These are phyloP conservation scores for Ustilago shanxiensis DNA, from an alignment of 1,284 basidiomycete species.

Conservation along the genomic window DNA sequence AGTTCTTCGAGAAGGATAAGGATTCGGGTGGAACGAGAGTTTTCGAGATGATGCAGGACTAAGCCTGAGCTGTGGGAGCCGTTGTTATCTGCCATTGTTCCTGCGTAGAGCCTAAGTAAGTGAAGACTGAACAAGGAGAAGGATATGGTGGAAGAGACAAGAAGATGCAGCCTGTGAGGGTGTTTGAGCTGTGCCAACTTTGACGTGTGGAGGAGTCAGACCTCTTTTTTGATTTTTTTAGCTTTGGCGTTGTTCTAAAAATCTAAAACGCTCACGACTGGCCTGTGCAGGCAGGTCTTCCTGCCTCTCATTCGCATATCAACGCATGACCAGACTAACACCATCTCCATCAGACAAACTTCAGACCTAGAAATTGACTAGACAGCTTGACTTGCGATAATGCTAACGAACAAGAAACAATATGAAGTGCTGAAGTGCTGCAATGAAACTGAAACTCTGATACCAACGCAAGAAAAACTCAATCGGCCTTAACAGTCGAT, in stretches of 20 bases:
- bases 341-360: no score
- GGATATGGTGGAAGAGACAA: not conserved
- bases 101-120: not conserved
- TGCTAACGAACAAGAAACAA: conserved; percentile 2
- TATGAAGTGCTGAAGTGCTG: no score
- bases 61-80: conserved; percentile 5
- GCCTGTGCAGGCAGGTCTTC: no score
- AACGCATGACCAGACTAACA: no score
- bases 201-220: conserved; percentile 1
- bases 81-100: conserved; percentile 3
- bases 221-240: not conserved
- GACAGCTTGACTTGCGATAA: not conserved
- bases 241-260: not conserved
- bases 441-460: no score
- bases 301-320: no score
- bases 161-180: no score
- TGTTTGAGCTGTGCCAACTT: no score
- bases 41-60: conserved; percentile 46
- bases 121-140: not conserved
- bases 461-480: not conserved
- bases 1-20: conserved; percentile 45
- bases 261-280: no score
- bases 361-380: no score
- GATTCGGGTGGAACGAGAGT: conserved; percentile 37
- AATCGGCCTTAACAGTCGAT: conserved; percentile 49